These are phyloP conservation scores for Ambrosiella xylebori DNA, from an alignment of 2,329 filamentous ascomycete species.

Conservation along the genomic window DNA sequence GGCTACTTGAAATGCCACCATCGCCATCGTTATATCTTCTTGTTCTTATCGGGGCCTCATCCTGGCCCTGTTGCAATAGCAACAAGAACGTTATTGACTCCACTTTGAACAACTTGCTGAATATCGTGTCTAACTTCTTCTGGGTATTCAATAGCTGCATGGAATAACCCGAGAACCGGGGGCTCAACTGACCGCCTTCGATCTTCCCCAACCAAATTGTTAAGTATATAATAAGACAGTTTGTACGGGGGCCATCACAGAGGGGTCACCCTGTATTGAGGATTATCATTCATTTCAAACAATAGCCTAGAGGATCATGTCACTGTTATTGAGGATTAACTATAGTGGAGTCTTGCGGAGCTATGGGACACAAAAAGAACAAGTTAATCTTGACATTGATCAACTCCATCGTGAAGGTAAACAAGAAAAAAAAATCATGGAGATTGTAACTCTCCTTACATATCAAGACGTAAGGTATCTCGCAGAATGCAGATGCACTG, in stretches of 20 bases:
- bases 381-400: neutral
- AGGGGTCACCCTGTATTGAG: neutral
- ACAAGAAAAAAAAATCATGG: neutral
- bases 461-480: neutral
- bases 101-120: neutral
- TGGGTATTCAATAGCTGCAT: too few species aligned
- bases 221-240: neutral
- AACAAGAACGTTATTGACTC: neutral
- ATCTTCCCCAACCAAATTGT: neutral
- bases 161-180: neutral
- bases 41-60: neutral
- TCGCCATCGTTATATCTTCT: neutral
- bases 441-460: neutral
- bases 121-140: neutral
- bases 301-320: neutral
- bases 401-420: neutral
- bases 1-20: neutral
- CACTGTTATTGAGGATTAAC: neutral
- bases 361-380: neutral
- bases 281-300: neutral
- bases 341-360: neutral
- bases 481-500: neutral
- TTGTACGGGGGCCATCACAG: neutral
- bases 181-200: neutral
- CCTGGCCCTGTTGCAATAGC: slow-evolving; percentile 7